A percentile compares a stretch with the other conserved stretches of the same genome.
These are phyloP conservation scores for Phlebopus sp. DNA, from an alignment of 1,284 basidiomycete species.

Conservation along the genomic window DNA sequence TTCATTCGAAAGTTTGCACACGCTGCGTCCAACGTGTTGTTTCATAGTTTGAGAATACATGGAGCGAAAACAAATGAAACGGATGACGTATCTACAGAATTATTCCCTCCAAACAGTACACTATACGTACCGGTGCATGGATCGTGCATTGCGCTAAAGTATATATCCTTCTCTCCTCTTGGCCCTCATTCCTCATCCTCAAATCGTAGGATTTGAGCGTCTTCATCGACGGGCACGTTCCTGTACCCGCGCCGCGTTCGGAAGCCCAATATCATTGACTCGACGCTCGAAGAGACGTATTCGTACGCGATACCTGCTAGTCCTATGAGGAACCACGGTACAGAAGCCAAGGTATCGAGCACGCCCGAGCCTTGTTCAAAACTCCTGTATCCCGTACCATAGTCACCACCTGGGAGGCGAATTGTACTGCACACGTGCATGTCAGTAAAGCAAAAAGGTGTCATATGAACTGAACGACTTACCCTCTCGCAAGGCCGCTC, in stretches of 20 bases:
- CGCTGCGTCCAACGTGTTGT: too few relatives aligned
- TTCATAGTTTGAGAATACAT: not conserved
- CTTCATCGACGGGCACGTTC: constrained; percentile 81
- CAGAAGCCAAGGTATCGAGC: constrained; percentile 71
- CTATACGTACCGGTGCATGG: not conserved
- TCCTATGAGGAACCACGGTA: constrained; percentile 87
- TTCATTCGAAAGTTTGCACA: too few relatives aligned
- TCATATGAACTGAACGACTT: constrained; percentile 27
- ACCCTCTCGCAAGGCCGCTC: constrained; percentile 72
- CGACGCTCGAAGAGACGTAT: constrained; percentile 50
- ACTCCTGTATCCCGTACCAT: constrained; percentile 35
- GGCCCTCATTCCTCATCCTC: constrained; percentile 66
- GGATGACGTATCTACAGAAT: not conserved
- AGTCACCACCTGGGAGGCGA: constrained; percentile 60
- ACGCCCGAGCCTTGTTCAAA: constrained; percentile 41
- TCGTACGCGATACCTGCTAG: constrained; percentile 73
- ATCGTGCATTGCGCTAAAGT: constrained; percentile 7
- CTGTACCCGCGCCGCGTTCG: constrained; percentile 70
- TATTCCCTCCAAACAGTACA: not conserved
- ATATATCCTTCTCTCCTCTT: not conserved
- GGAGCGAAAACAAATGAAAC: not conserved
- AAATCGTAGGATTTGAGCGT: constrained; percentile 79
- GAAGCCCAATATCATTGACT: constrained; percentile 41
- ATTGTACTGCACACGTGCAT: constrained; percentile 54
- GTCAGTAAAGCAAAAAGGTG: constrained; percentile 7